A percentile compares a stretch with the other conserved stretches of the same genome.
phyloP scores from a whole-genome alignment of 2,329 filamentous ascomycete species.

The Fusarium sp. region DNA sequence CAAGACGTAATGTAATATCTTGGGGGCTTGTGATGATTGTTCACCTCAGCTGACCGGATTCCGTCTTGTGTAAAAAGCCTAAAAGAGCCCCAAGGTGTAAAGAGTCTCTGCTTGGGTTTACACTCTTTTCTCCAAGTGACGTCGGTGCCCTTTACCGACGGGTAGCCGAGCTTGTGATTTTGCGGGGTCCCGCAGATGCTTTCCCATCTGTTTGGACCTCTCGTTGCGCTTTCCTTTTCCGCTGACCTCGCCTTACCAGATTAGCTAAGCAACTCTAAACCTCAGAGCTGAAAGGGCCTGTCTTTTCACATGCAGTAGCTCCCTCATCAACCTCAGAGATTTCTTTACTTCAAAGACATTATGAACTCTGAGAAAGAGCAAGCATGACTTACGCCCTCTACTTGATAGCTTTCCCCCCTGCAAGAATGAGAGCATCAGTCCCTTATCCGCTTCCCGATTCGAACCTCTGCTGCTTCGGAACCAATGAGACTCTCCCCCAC shows the following conservation, averaged over 20 bases:
- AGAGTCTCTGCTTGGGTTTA: too few species aligned
- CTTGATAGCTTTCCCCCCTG: not conserved
- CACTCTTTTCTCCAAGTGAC: slow-evolving; percentile 36
- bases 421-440: not conserved
- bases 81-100: slow-evolving; percentile 7
- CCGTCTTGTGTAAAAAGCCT: not conserved
- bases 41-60: slow-evolving; percentile 4
- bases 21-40: not conserved
- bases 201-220: not conserved
- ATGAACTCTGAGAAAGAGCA: not conserved
- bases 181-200: slow-evolving; percentile 59
- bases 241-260: slow-evolving; percentile 18
- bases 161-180: slow-evolving; percentile 72
- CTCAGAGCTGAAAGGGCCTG: not conserved
- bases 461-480: not conserved
- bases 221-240: slow-evolving; percentile 1
- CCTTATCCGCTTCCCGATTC: not conserved
- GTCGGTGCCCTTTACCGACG: slow-evolving; percentile 61
- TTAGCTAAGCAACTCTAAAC: slow-evolving; percentile 27
- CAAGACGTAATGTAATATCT: too few species aligned
- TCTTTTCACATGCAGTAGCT: not conserved
- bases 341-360: not conserved
- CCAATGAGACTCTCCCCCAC: slow-evolving; percentile 32
- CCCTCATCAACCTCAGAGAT: not conserved
- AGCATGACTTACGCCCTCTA: not conserved